Evolutionary conservation across 805 yeast genomes (phyloP), one percentile per base, ranked within the genome.

Genomic region (Komagataella pastoris): DNA sequence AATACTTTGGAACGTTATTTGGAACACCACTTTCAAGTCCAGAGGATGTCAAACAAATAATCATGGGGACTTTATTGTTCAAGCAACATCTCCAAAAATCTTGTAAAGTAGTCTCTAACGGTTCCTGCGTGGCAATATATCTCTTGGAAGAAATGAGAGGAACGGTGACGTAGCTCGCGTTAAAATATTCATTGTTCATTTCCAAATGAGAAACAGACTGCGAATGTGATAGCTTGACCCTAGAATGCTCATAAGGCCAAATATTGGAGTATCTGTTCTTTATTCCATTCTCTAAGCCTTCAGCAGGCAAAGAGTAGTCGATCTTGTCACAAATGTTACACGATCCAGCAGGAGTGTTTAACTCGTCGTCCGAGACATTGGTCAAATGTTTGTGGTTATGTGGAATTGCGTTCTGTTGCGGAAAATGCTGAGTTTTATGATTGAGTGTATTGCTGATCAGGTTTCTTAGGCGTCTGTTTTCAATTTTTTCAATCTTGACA

Each of bases 241-340:
- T 59, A 2, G 76, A 71, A 54, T 73, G 77, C 57, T 73, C 77
- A 57, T 72, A 73, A 0, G 77, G 77, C 75, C 75, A 73, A 7
- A 73, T 66, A 51, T 73, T 72, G 44, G 71, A 68, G 59, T 73
- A 73, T 48, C 77, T 58, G 54, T 73, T 73, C 55, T 73, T 73
- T 53, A 62, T 65, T 7, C 76, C 76, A 52, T 62, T 66, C 54
- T 73, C 77, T 7, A 73, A 65, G 0, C 77, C 77, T 51, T 63
- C 59, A n/a, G 47, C 5, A 1, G 77, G 76, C 17, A 72, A 60
- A 49, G 64, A 63, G 53, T 70, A 72, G 19, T 59, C 59, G 48
- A 66, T 71, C 3, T 62, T 60, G 54, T 72, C 75, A 58, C 76
- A 72, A 40, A 64, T 62, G 2, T 73, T 72, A 52, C 77, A 73